Conservation (phyloP, 2,329 filamentous ascomycete species). For the Ophiostoma ips region DNA sequence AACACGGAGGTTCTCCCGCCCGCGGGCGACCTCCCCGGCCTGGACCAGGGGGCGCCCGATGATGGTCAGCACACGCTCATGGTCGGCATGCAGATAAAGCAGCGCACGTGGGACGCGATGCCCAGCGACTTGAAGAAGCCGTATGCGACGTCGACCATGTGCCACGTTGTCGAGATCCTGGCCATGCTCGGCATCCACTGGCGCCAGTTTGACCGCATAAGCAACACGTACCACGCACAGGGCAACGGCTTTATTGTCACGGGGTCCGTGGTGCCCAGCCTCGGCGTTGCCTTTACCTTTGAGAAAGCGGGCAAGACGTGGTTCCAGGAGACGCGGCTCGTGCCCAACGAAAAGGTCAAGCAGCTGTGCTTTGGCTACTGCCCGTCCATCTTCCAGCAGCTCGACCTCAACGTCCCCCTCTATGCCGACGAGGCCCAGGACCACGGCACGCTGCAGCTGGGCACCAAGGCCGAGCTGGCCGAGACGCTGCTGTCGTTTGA, state of each 20-base stretch:
- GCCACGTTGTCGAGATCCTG: conserved; percentile 39
- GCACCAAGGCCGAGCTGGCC: conserved; percentile 32
- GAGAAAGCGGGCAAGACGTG: conserved; percentile 33
- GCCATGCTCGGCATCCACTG: conserved; percentile 41
- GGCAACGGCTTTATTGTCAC: conserved; percentile 31
- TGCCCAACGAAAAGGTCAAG: conserved; percentile 39
- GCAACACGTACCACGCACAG: conserved; percentile 38
- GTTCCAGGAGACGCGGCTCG: conserved; percentile 36
- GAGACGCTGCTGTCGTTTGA: conserved; percentile 40
- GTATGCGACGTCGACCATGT: conserved; percentile 39
- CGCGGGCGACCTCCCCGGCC: too few species aligned
- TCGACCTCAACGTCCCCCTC: conserved; percentile 17
- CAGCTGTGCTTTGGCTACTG: conserved; percentile 42
- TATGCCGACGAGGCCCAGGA: conserved; percentile 29
- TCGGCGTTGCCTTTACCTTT: conserved; percentile 42
- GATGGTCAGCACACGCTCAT: too few species aligned
- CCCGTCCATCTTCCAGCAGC: conserved; percentile 35
- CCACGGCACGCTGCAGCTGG: conserved; percentile 32
- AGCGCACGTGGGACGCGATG: conserved; percentile 38
- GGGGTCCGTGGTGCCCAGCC: conserved; percentile 31
- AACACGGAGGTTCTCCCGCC: too few species aligned
- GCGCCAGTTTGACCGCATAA: conserved; percentile 41
- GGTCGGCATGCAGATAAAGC: conserved; percentile 33
- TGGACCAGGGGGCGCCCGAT: too few species aligned
- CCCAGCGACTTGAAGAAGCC: conserved; percentile 31